Evolutionary conservation across 805 yeast genomes (phyloP).

Genomic region (Ogataea allantospora): DNA sequence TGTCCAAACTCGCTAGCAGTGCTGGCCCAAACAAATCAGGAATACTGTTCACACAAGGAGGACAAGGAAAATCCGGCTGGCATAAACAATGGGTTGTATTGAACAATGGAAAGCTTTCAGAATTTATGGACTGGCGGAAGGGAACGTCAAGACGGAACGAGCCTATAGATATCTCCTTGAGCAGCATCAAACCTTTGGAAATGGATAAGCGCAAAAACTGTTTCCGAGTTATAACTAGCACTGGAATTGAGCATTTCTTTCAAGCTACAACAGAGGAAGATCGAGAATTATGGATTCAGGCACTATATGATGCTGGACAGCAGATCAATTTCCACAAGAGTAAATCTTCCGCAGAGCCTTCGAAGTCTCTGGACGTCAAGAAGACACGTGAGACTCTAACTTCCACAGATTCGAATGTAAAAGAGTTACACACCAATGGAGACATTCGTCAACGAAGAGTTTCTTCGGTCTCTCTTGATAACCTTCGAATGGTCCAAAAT

Average conservation of each 20-base stretch:
- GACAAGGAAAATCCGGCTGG: conserved; percentile 70
- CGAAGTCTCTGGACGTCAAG: neutral
- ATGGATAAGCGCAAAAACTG: conserved; percentile 53
- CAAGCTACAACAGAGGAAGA: conserved; percentile 74
- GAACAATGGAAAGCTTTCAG: conserved; percentile 63
- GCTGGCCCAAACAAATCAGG: conserved; percentile 37
- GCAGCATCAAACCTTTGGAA: conserved; percentile 53
- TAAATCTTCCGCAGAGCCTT: neutral
- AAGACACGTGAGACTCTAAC: neutral
- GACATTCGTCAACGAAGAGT: conserved; percentile 28
- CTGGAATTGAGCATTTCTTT: conserved; percentile 62
- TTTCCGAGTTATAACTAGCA: conserved; percentile 73
- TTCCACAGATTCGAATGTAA: neutral
- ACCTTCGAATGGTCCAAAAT: conserved; percentile 39
- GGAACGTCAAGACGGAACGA: conserved; percentile 59
- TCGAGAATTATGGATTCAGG: conserved; percentile 63
- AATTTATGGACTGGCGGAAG: conserved; percentile 78
- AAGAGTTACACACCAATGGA: conserved; percentile 6
- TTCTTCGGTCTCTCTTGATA: conserved; percentile 34
- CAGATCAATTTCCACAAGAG: conserved; percentile 25
- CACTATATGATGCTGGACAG: conserved; percentile 54
- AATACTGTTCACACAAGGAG: conserved; percentile 55
- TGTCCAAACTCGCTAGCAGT: conserved; percentile 38
- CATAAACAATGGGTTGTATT: conserved; percentile 86
- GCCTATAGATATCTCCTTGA: conserved; percentile 70